Conservation (phyloP, 176 grass and related monocot species). For the Carex cristatella region DNA sequence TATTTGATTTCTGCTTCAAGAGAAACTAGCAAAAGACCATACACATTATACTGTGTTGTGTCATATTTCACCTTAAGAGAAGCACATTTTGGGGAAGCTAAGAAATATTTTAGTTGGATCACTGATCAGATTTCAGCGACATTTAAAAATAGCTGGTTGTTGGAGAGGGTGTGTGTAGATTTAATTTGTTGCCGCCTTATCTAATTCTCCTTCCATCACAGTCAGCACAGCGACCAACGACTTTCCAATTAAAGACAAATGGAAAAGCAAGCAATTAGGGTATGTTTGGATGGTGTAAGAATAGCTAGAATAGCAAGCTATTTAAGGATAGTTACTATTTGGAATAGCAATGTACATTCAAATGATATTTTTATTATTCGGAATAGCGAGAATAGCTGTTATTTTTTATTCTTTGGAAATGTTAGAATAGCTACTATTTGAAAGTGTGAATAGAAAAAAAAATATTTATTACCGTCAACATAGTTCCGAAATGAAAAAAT, state of each 20-base stretch:
- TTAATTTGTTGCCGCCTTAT: background rate
- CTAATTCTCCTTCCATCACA: background rate
- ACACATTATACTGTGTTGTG: background rate
- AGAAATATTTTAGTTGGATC: background rate
- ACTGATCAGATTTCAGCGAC: background rate
- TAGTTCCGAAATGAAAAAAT: no score
- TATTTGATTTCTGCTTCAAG: background rate
- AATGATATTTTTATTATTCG: no score
- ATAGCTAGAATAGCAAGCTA: no score
- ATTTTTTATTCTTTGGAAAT: no score
- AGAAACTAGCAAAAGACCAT: background rate
- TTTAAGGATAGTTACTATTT: no score
- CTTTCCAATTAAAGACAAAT: background rate
- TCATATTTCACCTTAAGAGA: background rate
- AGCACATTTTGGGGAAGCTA: background rate
- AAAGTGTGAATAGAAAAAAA: no score
- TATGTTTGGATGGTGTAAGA: no score
- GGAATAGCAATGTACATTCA: no score
- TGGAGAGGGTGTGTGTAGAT: background rate
- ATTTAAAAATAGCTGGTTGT: constrained; percentile 8
- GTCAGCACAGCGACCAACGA: background rate
- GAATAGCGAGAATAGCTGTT: no score
- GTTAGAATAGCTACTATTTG: no score
- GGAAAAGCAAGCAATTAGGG: background rate
- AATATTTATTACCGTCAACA: no score